Conservation (phyloP, 345 rosid species). For the Salix purpurea region DNA sequence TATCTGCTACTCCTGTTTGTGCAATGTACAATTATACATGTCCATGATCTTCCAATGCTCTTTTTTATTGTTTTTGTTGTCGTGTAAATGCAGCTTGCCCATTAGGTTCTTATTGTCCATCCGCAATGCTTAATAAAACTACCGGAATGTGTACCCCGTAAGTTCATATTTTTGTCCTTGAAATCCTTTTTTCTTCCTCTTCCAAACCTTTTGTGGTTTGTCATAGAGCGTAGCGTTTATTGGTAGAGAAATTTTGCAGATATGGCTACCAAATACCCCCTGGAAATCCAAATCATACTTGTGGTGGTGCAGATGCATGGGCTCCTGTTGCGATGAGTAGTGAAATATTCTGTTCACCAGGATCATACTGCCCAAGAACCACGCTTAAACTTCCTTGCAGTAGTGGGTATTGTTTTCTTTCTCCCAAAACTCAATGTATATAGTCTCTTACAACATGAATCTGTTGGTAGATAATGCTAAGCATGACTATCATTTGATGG, state of each 20-base stretch:
- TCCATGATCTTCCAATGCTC: not conserved
- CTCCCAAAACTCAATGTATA: slow-evolving; percentile 24
- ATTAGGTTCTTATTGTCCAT: slow-evolving; percentile 76
- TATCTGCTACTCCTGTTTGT: not conserved
- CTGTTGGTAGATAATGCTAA: not conserved
- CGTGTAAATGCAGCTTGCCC: slow-evolving; percentile 66
- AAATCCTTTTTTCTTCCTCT: slow-evolving; percentile 2
- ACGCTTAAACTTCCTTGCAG: slow-evolving; percentile 52
- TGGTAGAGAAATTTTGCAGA: slow-evolving; percentile 39
- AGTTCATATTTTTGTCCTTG: slow-evolving; percentile 29
- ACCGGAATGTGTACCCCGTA: slow-evolving; percentile 84
- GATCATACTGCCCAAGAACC: slow-evolving; percentile 80
- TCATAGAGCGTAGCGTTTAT: slow-evolving; percentile 7
- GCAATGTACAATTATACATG: not conserved
- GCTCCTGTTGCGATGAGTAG: slow-evolving; percentile 53
- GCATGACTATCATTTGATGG: not conserved
- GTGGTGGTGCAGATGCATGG: slow-evolving; percentile 95
- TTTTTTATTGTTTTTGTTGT: slow-evolving; percentile 1
- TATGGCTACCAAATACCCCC: slow-evolving; percentile 76
- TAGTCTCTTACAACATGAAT: not conserved
- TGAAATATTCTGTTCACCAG: slow-evolving; percentile 76
- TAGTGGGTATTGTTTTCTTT: slow-evolving; percentile 66
- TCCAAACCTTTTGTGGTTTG: not conserved
- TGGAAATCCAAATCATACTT: slow-evolving; percentile 59
- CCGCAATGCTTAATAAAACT: slow-evolving; percentile 62